Conservation (phyloP, 768 basidiomycete species). For the Podaxis mareebaensis region DNA sequence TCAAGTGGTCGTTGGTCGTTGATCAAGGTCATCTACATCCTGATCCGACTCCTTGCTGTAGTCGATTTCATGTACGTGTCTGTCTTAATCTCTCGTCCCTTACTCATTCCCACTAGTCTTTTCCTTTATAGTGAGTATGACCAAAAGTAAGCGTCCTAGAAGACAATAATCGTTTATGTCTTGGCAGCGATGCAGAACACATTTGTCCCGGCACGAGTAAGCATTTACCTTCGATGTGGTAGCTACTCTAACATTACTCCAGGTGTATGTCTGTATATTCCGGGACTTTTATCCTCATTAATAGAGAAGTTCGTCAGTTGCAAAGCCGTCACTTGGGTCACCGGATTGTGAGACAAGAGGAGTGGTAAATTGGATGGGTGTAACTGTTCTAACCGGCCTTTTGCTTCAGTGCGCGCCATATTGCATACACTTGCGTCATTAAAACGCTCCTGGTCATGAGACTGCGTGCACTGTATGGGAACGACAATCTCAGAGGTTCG, state of each 20-base stretch:
- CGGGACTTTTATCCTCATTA: not conserved
- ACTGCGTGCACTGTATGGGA: slow-evolving; percentile 9
- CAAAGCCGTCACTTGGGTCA: slow-evolving; percentile 11
- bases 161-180: not conserved
- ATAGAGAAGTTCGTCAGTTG: not conserved
- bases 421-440: slow-evolving; percentile 9
- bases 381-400: too few relatives aligned
- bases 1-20: slow-evolving; percentile 2
- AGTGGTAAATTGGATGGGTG: not conserved
- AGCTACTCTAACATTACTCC: not conserved
- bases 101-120: not conserved
- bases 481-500: not conserved
- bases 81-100: not conserved
- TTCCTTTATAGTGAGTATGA: slow-evolving; percentile 3
- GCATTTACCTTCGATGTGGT: not conserved
- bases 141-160: not conserved
- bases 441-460: slow-evolving; percentile 11
- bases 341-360: slow-evolving; percentile 5
- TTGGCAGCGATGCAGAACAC: not conserved
- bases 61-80: slow-evolving; percentile 3
- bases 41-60: not conserved
- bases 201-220: not conserved
- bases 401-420: not conserved
- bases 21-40: slow-evolving; percentile 5
- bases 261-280: slow-evolving; percentile 1